Base-by-base conservation (phyloP, 2,329 filamentous ascomycete genomes). In the Diplodia intermedia region DNA sequence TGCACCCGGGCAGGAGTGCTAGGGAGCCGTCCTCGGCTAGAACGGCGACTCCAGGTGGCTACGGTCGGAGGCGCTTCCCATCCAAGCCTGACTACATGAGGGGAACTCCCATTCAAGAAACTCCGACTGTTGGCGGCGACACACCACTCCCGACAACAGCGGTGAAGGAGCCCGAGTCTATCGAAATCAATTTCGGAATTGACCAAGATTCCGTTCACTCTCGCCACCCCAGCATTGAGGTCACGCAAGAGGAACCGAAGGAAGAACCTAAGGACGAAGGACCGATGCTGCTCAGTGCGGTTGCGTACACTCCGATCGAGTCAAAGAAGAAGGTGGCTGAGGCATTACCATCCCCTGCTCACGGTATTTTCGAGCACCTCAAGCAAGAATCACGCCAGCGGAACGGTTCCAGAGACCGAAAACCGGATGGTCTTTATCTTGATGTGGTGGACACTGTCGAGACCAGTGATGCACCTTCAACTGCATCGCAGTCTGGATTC, bases 361-460 rank as follows among this genome's bases (percentile, higher is more conserved):
- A 85, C 26, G 90, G 87, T 61, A 86, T 86, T 66, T 89, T 92
- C 69, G 85, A 86, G 1, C 82, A 83, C 11, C 78, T 89, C 60
- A 88, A 90, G 63, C 86, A 89, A 66, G 82, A 88, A 55, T 84
- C 84, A 7, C 82, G 86, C 23, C 86, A 85, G 36, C 86, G 90
- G 33, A 91, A 91, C 70, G 89, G 90, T 14, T 93, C 93, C 8
- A 88, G 91, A 18, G 91, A 91, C 72, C 88, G 92, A 26, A 97
- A 94, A 70, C 92, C 92, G 1, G 86, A 89, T 65, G 91, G 91
- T 20, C 82, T 97, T 31, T 79, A 78, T 68, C 78, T 82, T 15
- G 76, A 79, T 61, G 78, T 81, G 71, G 74, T 82, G 83, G 72
- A 88, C 15, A 78, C 76, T 4, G 73, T 80, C 20, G 66, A 55